phyloP scores from a whole-genome alignment of 441 rosid genomes.

The Erodium trifolium region DNA sequence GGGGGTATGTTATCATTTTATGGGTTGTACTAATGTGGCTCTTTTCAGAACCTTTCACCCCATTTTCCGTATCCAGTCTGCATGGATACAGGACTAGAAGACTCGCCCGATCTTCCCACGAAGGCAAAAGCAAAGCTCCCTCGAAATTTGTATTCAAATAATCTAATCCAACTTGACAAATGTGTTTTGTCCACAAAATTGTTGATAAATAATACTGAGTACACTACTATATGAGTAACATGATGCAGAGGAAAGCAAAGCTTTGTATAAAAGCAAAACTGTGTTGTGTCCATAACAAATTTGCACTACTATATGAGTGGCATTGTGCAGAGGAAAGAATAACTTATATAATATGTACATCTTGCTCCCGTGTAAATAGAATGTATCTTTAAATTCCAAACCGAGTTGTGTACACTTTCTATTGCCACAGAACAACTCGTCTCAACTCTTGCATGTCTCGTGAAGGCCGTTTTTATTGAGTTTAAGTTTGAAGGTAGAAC shows the following conservation, averaged over 20 bases:
- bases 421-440: not conserved
- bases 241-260: no score
- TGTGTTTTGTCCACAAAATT: no score
- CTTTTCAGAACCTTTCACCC: not conserved
- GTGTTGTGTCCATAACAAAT: no score
- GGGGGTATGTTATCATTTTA: not conserved
- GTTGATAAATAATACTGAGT: no score
- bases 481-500: no score
- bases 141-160: not conserved
- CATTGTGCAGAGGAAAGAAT: no score
- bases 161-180: not conserved
- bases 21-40: not conserved
- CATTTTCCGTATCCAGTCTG: not conserved
- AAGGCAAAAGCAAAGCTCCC: no score
- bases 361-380: not conserved
- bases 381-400: not conserved
- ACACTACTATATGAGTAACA: no score
- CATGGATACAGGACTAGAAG: not conserved
- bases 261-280: no score
- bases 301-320: no score
- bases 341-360: no score
- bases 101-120: no score
- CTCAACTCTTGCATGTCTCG: not conserved
- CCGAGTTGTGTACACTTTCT: not conserved
- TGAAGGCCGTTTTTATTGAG: not conserved